These are phyloP conservation scores for Melampsora larici-populina DNA, from an alignment of 1,284 basidiomycete species.

Conservation along the genomic window DNA sequence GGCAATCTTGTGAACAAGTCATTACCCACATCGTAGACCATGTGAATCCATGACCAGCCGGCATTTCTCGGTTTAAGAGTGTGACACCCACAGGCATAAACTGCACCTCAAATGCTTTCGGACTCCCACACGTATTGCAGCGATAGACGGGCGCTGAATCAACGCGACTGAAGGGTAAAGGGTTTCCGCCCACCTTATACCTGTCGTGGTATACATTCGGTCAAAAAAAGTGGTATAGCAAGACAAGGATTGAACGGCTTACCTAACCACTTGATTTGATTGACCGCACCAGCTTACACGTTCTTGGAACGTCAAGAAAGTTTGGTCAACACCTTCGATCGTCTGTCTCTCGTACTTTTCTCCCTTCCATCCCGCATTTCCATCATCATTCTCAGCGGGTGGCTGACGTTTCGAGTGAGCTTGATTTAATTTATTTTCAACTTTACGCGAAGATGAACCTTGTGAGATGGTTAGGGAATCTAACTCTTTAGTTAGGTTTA, in stretches of 20 bases:
- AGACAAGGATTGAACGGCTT: background rate
- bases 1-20: background rate
- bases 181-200: background rate
- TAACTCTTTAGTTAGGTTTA: background rate
- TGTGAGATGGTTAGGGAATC: background rate
- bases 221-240: background rate
- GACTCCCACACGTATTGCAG: background rate
- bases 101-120: background rate
- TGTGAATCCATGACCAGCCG: background rate
- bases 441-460: background rate
- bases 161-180: background rate
- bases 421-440: background rate
- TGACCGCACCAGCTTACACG: conserved; percentile 4
- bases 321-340: background rate
- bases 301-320: background rate
- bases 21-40: background rate
- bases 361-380: background rate
- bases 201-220: background rate
- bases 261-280: background rate
- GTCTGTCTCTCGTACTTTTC: background rate
- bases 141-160: background rate
- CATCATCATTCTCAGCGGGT: background rate
- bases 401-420: background rate
- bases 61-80: background rate
- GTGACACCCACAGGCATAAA: conserved; percentile 1